Conservation (phyloP, 306 rosid genomes). For the Dalbergia cultrata region DNA sequence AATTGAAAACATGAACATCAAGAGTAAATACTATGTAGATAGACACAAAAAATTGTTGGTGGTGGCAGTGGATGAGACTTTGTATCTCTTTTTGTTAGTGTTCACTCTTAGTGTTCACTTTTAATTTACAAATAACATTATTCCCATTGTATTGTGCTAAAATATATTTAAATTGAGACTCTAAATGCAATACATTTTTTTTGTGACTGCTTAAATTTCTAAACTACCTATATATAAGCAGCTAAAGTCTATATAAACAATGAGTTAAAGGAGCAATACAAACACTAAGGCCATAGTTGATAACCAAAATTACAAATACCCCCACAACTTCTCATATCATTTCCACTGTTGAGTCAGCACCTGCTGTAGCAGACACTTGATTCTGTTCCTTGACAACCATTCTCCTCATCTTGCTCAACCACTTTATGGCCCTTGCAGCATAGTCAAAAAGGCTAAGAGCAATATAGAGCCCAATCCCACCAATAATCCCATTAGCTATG, state of each 20-base stretch:
- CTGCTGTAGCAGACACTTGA: slow-evolving; percentile 80
- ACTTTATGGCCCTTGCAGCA: slow-evolving; percentile 41
- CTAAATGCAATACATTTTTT: background rate
- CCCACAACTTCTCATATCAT: slow-evolving; percentile 45
- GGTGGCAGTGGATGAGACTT: too few relatives aligned
- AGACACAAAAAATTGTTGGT: too few relatives aligned
- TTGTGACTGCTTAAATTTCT: background rate
- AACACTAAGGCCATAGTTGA: slow-evolving; percentile 16
- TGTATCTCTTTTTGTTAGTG: too few relatives aligned
- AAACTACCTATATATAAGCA: slow-evolving; percentile 11
- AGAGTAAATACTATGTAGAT: too few relatives aligned
- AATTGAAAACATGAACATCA: too few relatives aligned
- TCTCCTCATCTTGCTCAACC: slow-evolving; percentile 75
- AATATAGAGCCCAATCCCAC: slow-evolving; percentile 77
- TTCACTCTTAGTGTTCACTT: too few relatives aligned
- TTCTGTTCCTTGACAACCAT: slow-evolving; percentile 73
- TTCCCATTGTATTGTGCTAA: background rate
- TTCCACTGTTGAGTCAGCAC: slow-evolving; percentile 57
- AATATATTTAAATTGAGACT: background rate
- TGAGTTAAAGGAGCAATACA: background rate
- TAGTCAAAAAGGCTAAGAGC: slow-evolving; percentile 76
- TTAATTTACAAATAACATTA: too few relatives aligned
- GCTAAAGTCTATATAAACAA: slow-evolving; percentile 24
- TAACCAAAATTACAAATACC: slow-evolving; percentile 29
- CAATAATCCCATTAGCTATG: slow-evolving; percentile 87